Base-by-base conservation (phyloP, 176 grass and related monocot genomes). In the Ananas comosus region DNA sequence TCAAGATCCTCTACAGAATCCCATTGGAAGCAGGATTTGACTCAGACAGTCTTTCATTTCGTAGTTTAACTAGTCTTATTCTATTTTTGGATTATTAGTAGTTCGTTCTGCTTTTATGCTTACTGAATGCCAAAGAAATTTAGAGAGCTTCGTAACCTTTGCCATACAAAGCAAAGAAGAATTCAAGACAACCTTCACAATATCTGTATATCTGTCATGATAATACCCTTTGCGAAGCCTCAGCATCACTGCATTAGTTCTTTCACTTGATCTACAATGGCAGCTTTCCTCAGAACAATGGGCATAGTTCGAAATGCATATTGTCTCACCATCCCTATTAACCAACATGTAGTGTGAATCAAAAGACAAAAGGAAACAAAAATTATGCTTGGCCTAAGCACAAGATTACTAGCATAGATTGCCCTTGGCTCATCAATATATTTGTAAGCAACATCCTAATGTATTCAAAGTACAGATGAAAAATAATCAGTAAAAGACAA, bases 161-260 rank as follows among this genome's bases (percentile, higher is more conserved):
- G 71, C 54, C 29, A 10, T 58, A 81, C 58, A 42, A 13, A 54
- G 50, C 12, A 73, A 74, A 51, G 59, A 57, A 67, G 53, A 89
- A 66, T 51, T 25, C 3, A 48, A 68, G 65, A 76, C 11, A 72
- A 97, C 94, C 94, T 83, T 90, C 64, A 83, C 68, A 67, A 97
- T 87, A 64, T 85, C 89, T 47, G 23, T 66, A 63, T 77, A 88
- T 81, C 65, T 80, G 58, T 97, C 86, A 88, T 97, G 94, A 83
- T 97, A 97, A 6, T 90, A 70, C 17, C 94, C 89, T 71, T 82
- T 92, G 74, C 85, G 74, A 50, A 97, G 72, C 80, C 63, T 92
- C 48, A 90, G n/a, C 29, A 47, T 80, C 66, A 97, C 49, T 72
- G 69, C 51, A 80, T 51, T 13, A 25, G 33, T 80, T 63, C 65